Percentiles rank a stretch among this genome's conserved stretches.
phyloP scores from a whole-genome alignment of 805 yeast species.

The Cyberlindnera veronae region DNA sequence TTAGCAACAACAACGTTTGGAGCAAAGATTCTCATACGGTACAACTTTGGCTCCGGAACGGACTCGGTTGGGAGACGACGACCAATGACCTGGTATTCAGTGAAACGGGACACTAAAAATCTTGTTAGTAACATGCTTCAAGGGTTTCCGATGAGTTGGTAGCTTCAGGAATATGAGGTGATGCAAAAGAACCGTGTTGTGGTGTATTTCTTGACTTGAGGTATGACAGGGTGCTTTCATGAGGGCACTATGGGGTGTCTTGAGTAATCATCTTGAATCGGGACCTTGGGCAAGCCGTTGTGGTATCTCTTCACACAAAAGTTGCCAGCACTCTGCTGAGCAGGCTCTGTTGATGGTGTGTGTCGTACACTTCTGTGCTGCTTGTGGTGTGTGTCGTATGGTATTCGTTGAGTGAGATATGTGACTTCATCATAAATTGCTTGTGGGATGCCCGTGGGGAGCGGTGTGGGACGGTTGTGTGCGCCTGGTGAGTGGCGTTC shows the following conservation, averaged over 20 bases:
- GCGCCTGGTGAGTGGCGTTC: too few species aligned
- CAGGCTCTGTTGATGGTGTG: too few species aligned
- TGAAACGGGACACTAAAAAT: conserved; percentile 82
- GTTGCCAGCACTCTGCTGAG: too few species aligned
- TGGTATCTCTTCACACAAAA: too few species aligned
- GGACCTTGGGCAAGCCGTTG: too few species aligned
- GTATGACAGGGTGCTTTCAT: too few species aligned
- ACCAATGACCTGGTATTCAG: conserved; percentile 99
- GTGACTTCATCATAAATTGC: neutral
- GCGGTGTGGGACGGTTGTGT: neutral
- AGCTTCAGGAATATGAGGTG: neutral
- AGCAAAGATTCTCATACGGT: conserved; percentile 99
- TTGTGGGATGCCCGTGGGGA: too few species aligned
- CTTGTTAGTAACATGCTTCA: conserved; percentile 6
- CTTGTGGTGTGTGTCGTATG: too few species aligned
- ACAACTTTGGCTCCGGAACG: conserved; percentile 99
- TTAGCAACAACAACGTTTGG: conserved; percentile 98
- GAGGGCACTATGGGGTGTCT: too few species aligned
- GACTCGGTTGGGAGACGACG: conserved; percentile 99
- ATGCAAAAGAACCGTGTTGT: neutral
- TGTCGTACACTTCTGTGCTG: too few species aligned
- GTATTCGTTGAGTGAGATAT: neutral
- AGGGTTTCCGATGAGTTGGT: neutral
- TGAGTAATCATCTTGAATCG: neutral
- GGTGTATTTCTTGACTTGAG: too few species aligned